These are phyloP conservation scores for Fonsecaea pedrosoi DNA, from an alignment of 2,329 filamentous ascomycete species.

Conservation along the genomic window DNA sequence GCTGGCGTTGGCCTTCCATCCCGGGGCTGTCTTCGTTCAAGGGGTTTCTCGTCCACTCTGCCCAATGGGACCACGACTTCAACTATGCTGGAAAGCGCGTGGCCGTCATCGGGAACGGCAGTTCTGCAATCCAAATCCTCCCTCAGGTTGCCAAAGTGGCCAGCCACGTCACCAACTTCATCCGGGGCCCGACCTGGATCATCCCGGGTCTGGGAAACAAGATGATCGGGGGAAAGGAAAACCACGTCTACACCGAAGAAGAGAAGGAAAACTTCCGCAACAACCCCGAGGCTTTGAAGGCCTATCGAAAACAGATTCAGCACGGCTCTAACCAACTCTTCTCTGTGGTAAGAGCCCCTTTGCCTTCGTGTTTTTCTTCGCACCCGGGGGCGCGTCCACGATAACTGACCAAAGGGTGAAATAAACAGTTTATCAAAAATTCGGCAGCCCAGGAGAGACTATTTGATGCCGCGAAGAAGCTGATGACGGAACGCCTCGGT, in stretches of 20 bases:
- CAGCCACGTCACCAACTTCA: slow-evolving; percentile 43
- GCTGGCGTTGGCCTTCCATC: slow-evolving; percentile 42
- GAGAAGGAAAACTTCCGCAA: too few relatives aligned
- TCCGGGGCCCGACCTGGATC: slow-evolving; percentile 42
- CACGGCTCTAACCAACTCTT: too few relatives aligned
- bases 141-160: slow-evolving; percentile 39
- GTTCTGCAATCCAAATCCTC: slow-evolving; percentile 50
- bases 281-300: too few relatives aligned
- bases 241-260: too few relatives aligned
- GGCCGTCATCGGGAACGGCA: slow-evolving; percentile 44
- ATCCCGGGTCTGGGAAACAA: slow-evolving; percentile 24
- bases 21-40: slow-evolving; percentile 40
- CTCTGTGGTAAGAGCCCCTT: too few relatives aligned
- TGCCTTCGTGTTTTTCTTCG: too few relatives aligned
- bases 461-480: slow-evolving; percentile 17
- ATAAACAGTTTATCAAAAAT: too few relatives aligned
- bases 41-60: slow-evolving; percentile 41
- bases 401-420: too few relatives aligned
- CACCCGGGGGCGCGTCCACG: too few relatives aligned
- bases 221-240: not conserved
- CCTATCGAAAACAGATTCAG: too few relatives aligned
- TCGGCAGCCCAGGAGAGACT: too few relatives aligned
- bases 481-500: slow-evolving; percentile 28
- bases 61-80: slow-evolving; percentile 41
- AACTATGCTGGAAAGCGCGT: slow-evolving; percentile 41